Evolutionary conservation across 2,329 filamentous ascomycete genomes (phyloP).

Genomic region (Cytospora mali): DNA sequence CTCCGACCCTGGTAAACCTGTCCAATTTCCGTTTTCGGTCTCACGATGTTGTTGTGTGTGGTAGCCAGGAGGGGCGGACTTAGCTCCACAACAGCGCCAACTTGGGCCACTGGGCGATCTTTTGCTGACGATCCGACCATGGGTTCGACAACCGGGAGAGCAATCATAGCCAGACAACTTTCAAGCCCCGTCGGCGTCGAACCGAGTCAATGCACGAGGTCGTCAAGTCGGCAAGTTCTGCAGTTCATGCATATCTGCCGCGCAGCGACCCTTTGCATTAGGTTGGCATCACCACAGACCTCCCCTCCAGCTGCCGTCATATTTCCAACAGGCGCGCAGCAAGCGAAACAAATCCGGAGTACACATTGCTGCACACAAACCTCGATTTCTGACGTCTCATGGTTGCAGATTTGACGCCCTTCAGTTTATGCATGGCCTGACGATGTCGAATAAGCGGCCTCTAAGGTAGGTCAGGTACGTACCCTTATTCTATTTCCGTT

Average conservation of each 20-base stretch:
- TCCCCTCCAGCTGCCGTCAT: background rate
- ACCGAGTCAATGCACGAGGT: slow-evolving; percentile 7
- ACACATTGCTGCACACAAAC: background rate
- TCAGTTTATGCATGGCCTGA: slow-evolving; percentile 11
- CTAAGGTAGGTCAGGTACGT: slow-evolving; percentile 8
- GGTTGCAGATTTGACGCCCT: slow-evolving; percentile 10
- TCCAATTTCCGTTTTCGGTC: slow-evolving; percentile 10
- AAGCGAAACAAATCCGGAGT: slow-evolving; percentile 17
- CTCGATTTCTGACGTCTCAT: slow-evolving; percentile 20
- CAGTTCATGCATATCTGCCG: slow-evolving; percentile 25
- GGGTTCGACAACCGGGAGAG: background rate
- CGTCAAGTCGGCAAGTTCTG: slow-evolving; percentile 11
- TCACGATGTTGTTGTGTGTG: slow-evolving; percentile 16
- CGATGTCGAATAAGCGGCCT: slow-evolving; percentile 18
- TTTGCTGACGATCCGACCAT: background rate
- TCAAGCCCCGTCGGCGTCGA: slow-evolving; percentile 8
- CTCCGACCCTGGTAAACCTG: slow-evolving; percentile 13
- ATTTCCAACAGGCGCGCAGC: slow-evolving; percentile 10
- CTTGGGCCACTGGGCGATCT: slow-evolving; percentile 2
- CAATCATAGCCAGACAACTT: slow-evolving; percentile 1
- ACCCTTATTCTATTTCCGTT: slow-evolving; percentile 22
- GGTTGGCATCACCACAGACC: slow-evolving; percentile 10
- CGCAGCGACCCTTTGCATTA: slow-evolving; percentile 23
- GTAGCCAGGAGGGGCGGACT: slow-evolving; percentile 1
- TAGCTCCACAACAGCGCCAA: slow-evolving; percentile 8